Evolutionary conservation across 2,329 filamentous ascomycete genomes (phyloP).

Genomic region (Geoglossum cookeanum): DNA sequence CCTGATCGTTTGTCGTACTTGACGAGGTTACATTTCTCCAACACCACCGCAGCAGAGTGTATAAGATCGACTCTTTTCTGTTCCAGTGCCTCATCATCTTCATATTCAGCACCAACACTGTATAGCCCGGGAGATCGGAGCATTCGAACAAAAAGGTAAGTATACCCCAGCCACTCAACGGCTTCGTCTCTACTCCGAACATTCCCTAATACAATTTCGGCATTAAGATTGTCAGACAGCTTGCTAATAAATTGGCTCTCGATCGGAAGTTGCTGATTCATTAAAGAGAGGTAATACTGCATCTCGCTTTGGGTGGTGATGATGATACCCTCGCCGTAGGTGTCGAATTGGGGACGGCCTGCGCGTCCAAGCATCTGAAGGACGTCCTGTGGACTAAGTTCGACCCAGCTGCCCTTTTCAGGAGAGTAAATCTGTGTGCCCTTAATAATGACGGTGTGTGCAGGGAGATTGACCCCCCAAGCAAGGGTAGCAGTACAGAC

Average conservation of each 20-base stretch:
- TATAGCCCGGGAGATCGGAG: slow-evolving; percentile 86
- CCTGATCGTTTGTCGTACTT: slow-evolving; percentile 94
- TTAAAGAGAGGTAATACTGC: slow-evolving; percentile 87
- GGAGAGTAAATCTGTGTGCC: slow-evolving; percentile 96
- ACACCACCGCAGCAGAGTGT: slow-evolving; percentile 72
- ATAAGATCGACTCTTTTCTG: slow-evolving; percentile 96
- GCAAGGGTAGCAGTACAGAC: slow-evolving; percentile 96
- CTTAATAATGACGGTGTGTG: slow-evolving; percentile 97
- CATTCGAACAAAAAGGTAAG: slow-evolving; percentile 96
- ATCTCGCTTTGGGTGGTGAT: slow-evolving; percentile 91
- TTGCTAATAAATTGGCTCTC: slow-evolving; percentile 91
- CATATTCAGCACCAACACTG: slow-evolving; percentile 88
- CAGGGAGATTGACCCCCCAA: slow-evolving; percentile 96
- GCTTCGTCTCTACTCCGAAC: slow-evolving; percentile 81
- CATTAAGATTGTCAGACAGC: slow-evolving; percentile 88
- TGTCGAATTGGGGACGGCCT: slow-evolving; percentile 89
- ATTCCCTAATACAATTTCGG: slow-evolving; percentile 87
- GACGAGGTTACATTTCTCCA: slow-evolving; percentile 74
- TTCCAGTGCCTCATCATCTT: slow-evolving; percentile 75
- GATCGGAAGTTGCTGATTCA: slow-evolving; percentile 95
- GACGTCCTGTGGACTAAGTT: slow-evolving; percentile 91
- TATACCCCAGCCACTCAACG: slow-evolving; percentile 98
- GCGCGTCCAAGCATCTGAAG: slow-evolving; percentile 97
- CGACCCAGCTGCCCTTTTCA: slow-evolving; percentile 97
- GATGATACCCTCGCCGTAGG: slow-evolving; percentile 95